Base-by-base conservation (phyloP, 192 early-diverging fungal species). In the Backusella parvicylindrica region DNA sequence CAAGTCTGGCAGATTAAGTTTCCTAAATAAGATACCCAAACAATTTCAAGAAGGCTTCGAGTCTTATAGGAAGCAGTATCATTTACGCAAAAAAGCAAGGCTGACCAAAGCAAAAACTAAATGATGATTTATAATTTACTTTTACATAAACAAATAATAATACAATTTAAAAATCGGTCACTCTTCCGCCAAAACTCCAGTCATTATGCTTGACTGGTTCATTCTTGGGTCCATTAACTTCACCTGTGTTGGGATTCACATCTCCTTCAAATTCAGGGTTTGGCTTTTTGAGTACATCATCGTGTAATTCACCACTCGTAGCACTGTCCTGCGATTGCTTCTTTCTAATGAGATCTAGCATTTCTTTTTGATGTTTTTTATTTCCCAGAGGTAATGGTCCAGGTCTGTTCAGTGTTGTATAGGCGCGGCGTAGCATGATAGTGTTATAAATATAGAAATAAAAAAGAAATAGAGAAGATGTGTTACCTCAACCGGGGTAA, bases 141-240 rank as follows among this genome's bases (percentile, higher is more conserved):
- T 28, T 72, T 47, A 56, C 26, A 71, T 71, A 50, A 70, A 72
- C 47, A 72, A 28, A 72, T 21, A 64, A 53, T 12, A n/a, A n/a
- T 50, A 50, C 23, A 60, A 60, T 31, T 63, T 79, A 89, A 83
- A 89, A 89, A 41, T 89, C 88, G n/a, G 88, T 89, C 9, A 89
- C 88, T 71, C 85, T 73, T 28, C 86, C 84, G n/a, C 87, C 86
- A 81, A 85, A 89, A 40, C 86, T 87, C 94, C 94, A 96, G 77
- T 96, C 94, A 15, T 91, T 91, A 78, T 92, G 94, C 28, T 89
- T 88, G 16, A 94, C 88, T 11, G 94, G 94, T 64, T 96, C 93
- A 23, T 92, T 88, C 75, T 91, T 95, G 6, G 94, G 94, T 2
- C 94, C 94, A 33, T 89, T 89, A 30, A 92, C 78, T 78, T 95